Base-by-base conservation (phyloP, 257 asterid genomes). In the Lithospermum erythrorhizon region DNA sequence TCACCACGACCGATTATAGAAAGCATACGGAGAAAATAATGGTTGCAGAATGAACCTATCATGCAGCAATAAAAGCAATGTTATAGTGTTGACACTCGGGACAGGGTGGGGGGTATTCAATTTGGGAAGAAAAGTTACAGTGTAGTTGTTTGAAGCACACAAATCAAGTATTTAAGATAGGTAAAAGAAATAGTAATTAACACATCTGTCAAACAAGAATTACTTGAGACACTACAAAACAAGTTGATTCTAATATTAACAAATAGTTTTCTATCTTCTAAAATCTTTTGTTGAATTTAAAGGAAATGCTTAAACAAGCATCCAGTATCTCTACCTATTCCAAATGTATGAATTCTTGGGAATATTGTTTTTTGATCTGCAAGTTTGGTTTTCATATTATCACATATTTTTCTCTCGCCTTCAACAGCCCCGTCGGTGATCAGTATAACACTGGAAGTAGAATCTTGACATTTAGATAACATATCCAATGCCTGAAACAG, bases 381-480 rank as follows among this genome's bases (percentile, higher is more conserved):
- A 55, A 86, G 66, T 68, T 68, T 78, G 48, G 68, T 71, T 76
- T 80, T 80, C 90, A 84, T 30, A 24, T 69, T 72, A 60, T 84
- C 82, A 70, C 95, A 88, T 59, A 91, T 88, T 63, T 74, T 75
- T 76, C 81, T 84, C 82, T 88, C 98, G 72, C 86, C 90, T 74
- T 86, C 93, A 61, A 86, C 95, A 62, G 95, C 80, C 57, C 98
- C 98, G 69, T 91, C 98, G 27, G 98, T 91, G 64, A 88, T 70
- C 29, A 91, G 96, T 48, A 88, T 71, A 68, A 88, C 74, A 65
- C 81, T 54, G 56, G 98, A 95, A 64, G 82, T 62, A 49, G 85
- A 70, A 65, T 75, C 69, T 67, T 71, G 62, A 60, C 70, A 65
- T 53, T 74, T 82, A 62, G 95, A 81, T 58, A 91, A 69, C 90